Conservation (phyloP, 2,329 filamentous ascomycete genomes). For the Phoma sp. region DNA sequence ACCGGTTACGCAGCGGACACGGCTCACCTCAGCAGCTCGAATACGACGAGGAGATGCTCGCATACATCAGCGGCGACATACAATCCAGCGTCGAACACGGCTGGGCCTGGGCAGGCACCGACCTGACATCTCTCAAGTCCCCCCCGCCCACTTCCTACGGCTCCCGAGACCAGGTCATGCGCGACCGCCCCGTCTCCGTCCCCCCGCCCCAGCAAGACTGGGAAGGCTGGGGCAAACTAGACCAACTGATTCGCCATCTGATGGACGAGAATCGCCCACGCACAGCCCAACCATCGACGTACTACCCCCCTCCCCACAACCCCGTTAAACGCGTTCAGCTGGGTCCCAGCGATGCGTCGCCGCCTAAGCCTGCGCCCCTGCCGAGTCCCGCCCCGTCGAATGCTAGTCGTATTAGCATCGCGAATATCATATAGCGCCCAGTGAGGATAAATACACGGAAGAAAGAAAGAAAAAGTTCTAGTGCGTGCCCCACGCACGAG, state of each 20-base stretch:
- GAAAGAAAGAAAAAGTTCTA: conserved; percentile 5
- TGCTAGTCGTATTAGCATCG: conserved; percentile 55
- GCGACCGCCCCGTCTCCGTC: conserved; percentile 57
- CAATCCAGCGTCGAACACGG: conserved; percentile 79
- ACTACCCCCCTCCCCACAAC: conserved; percentile 49
- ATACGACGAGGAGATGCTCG: conserved; percentile 85
- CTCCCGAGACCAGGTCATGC: conserved; percentile 33
- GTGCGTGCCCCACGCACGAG: no score
- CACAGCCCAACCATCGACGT: conserved; percentile 33
- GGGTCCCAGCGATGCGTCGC: conserved; percentile 31
- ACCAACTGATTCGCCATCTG: conserved; percentile 67
- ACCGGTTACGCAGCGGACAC: conserved; percentile 58
- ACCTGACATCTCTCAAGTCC: conserved; percentile 28
- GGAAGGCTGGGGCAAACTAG: conserved; percentile 81
- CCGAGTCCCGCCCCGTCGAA: conserved; percentile 45
- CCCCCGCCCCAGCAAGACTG: conserved; percentile 70
- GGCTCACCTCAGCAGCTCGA: conserved; percentile 55
- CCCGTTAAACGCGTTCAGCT: conserved; percentile 49
- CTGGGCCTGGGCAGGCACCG: conserved; percentile 77
- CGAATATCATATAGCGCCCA: conserved; percentile 55
- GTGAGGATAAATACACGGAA: no score
- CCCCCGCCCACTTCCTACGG: background rate
- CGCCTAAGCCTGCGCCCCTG: conserved; percentile 26
- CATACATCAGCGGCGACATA: conserved; percentile 84
- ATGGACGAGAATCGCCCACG: conserved; percentile 55